Evolutionary conservation across 352 stramenopile species (phyloP), one percentile per base, ranked within the genome.

Genomic region (Pythium coloratum): DNA sequence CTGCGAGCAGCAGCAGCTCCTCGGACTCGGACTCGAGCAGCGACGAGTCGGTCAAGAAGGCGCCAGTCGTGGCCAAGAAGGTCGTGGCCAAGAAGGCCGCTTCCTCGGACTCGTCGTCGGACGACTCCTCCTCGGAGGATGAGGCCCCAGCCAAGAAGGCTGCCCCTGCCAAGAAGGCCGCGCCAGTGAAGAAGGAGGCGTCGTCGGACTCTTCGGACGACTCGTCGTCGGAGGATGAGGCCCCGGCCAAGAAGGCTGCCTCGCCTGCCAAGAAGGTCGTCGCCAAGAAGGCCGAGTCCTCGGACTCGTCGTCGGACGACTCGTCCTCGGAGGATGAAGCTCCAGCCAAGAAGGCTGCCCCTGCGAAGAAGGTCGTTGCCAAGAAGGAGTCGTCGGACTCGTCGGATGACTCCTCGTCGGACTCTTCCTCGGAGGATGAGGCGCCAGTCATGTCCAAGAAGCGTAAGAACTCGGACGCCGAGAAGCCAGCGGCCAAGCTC

Each of bases 371-470:
- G 64, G 70, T 67, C 28, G 73, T 59, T 34, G 73, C 77, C 46
- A 82, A 81, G 60, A 81, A 81, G 46, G 73, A 74, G 18, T 81
- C 64, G n/a, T 67, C 54, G 44, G 71, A 81, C 55, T 65, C 56
- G 32, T 76, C 62, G 10, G 42, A 50, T 50, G 42, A 44, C 36
- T 78, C 66, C 1, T 78, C 69, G 12, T 79, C 90, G 54, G 82
- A 88, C 8, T 76, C 63, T 0, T 81, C 71, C 5, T 78, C 90
- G 54, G 86, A 90, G 40, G 83, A 92, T 42, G 89, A 96, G 63
- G 75, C 90, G 55, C 77, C 82, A 0, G 75, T 92, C 65, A 82
- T 88, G 34, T 80, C 80, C 2, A 94, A 95, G 78, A 94, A 94
- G 78, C 83, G 81, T 62, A 94, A 96, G 69, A 90, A 82, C 72